Evolutionary conservation across 106 monocot genomes (phyloP), one percentile per base, ranked within the genome.

Genomic region (Phalaenopsis equestris): DNA sequence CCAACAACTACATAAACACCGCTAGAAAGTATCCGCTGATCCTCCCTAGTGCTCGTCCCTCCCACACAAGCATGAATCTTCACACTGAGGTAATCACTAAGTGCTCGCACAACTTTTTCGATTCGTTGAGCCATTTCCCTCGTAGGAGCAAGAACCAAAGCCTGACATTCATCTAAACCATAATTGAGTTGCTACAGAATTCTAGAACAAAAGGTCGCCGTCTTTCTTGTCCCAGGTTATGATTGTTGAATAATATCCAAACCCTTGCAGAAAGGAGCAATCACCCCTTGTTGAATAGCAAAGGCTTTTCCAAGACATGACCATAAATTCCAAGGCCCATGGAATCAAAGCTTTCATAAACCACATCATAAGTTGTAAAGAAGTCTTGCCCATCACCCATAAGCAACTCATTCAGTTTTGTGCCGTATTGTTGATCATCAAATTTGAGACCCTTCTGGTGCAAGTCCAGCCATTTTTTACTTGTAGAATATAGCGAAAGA

Each of bases 281-380:
- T 88, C 56, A 86, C 88, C 72, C 91, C 85, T 75, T 91, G 91
- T 75, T 88, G 91, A 42, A 91, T 91, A 49, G 91, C 91, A 67
- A 91, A 16, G 91, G 91, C 38, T 88, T 91, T 73, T 91, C 91
- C 77, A 91, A 91, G 86, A 88, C 91, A 79, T 88, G 88, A 58
- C 88, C 91, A 79, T 91, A 91, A 55, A 91, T 91, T 70, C 91
- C 91, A 75, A 91, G 91, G 15, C 84, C 88, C 91, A 91, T 91
- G 18, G 57, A 77, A 82, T 91, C 91, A 81, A 91, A 91, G 79
- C 78, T 91, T 56, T 91, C 91, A 41, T 76, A 75, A 11, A 91
- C 91, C 86, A 88, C 91, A 65, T 91, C 91, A 79, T 84, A 91
- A 7, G 88, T 81, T 5, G 86, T 83, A 42, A 91, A 91, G 77